These are phyloP conservation scores for Verticillium nonalfalfae DNA, from an alignment of 2,329 filamentous ascomycete species.

Conservation along the genomic window DNA sequence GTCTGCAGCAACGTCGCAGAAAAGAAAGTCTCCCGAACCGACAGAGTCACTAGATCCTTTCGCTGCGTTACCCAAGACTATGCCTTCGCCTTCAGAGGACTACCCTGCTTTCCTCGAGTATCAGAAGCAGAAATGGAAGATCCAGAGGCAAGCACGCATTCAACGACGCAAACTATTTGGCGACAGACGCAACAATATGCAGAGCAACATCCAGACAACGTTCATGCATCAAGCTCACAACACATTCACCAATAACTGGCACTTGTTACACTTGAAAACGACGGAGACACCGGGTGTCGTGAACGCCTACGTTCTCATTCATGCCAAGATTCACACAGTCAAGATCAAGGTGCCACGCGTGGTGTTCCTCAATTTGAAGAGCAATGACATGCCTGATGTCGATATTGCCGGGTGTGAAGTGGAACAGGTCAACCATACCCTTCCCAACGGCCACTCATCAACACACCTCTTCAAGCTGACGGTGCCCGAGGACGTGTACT, in stretches of 20 bases:
- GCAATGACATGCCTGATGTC: conserved; percentile 80
- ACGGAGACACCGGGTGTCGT: conserved; percentile 84
- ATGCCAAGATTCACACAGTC: conserved; percentile 81
- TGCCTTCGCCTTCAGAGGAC: conserved; percentile 80
- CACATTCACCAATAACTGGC: conserved; percentile 90
- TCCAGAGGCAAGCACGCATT: conserved; percentile 84
- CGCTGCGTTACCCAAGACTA: conserved; percentile 70
- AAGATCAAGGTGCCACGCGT: conserved; percentile 86
- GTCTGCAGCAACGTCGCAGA: conserved; percentile 47
- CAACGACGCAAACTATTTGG: conserved; percentile 89
- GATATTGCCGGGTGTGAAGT: conserved; percentile 80
- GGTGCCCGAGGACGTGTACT: conserved; percentile 81
- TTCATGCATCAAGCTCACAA: conserved; percentile 91
- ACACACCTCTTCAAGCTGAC: conserved; percentile 92
- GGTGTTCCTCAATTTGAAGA: conserved; percentile 87
- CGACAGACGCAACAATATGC: conserved; percentile 64
- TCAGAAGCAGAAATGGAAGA: conserved; percentile 98
- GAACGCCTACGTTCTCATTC: conserved; percentile 83
- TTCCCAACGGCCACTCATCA: conserved; percentile 92
- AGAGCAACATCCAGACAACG: conserved; percentile 58
- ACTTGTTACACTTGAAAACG: conserved; percentile 78
- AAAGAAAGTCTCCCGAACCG: conserved; percentile 68
- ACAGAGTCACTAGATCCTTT: conserved; percentile 69
- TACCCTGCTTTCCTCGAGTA: conserved; percentile 86
- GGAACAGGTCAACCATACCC: conserved; percentile 86